phyloP scores from a whole-genome alignment of 2,329 filamentous ascomycete species.

The Fonsecaea monophora region DNA sequence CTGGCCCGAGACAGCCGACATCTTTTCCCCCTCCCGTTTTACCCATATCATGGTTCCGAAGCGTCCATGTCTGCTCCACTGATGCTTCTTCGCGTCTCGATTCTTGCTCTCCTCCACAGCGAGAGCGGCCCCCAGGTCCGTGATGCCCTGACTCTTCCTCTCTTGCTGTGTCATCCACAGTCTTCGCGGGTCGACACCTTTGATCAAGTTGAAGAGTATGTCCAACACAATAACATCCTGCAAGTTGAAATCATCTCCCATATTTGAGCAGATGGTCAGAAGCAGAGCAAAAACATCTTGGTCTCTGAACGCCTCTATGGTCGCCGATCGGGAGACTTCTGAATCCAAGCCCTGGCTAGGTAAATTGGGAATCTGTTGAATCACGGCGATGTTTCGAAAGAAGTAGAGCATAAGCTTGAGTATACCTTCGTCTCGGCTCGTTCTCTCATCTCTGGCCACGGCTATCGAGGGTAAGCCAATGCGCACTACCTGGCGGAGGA shows the following conservation, averaged over 20 bases:
- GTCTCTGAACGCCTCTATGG: constrained; percentile 85
- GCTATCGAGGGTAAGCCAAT: constrained; percentile 87
- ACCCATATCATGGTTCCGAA: constrained; percentile 99
- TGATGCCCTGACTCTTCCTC: constrained; percentile 69
- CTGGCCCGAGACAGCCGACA: constrained; percentile 87
- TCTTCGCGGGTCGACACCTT: constrained; percentile 82
- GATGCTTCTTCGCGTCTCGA: constrained; percentile 75
- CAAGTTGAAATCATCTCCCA: constrained; percentile 88
- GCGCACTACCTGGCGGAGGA: constrained; percentile 81
- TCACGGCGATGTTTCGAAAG: constrained; percentile 85
- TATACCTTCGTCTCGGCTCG: constrained; percentile 82
- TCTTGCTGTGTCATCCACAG: constrained; percentile 84
- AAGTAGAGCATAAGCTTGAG: constrained; percentile 91
- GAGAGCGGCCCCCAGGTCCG: constrained; percentile 77
- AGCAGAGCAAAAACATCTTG: constrained; percentile 90
- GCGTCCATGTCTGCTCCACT: constrained; percentile 85
- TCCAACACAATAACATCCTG: constrained; percentile 92
- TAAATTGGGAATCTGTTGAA: constrained; percentile 74
- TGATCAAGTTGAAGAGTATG: constrained; percentile 88
- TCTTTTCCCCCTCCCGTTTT: constrained; percentile 81
- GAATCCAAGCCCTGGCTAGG: constrained; percentile 86
- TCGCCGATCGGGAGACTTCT: constrained; percentile 84
- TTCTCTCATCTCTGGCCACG: constrained; percentile 74
- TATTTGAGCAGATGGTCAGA: constrained; percentile 86
- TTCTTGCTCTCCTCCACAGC: constrained; percentile 85